Base-by-base conservation (phyloP, 139 green algal species). In the Nannochloris sp. region DNA sequence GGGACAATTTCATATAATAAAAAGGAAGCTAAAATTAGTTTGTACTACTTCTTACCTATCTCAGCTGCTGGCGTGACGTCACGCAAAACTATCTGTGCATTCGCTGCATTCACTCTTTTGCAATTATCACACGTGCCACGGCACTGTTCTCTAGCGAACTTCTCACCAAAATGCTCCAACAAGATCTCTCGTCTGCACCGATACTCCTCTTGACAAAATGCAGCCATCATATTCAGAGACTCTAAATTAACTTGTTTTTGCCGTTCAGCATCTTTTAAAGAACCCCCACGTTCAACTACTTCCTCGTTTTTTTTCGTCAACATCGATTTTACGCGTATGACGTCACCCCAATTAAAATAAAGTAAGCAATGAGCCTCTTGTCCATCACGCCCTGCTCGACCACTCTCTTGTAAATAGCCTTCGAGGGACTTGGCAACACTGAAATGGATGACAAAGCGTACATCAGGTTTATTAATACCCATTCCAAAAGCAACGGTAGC, bases 401-500 rank as follows among this genome's bases (percentile, higher is more conserved):
- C 90, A n/a, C 83, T 83, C 67, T 95, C 87, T 74, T 92, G 81
- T 46, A 83, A 78, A 75, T 92, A 96, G 24, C 87, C 87, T 67
- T 96, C 90, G 33, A 97, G 74, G 32, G 81, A 90, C 74, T 97
- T 97, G 60, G 90, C 79, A 39, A 96, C 63, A 7, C 74, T 86
- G 72, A 83, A 90, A 81, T 97, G 91, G 64, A 96, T 87, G 24
- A 97, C 91, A 71, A 94, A 97, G 8, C 90, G 80, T 47, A 90
- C 83, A 33, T 89, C 80, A 4, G 78, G 51, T 70, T 89, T 89
- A 73, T 87, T 84, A 69, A 89, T 85, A 70, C 89, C 89, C 89
- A 96, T 95, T 55, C 89, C 89, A 81, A 96, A 95, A 1, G 89
- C 91, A 54, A 96, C 89, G 30, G 91, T 97, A 2, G 91, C 91